Percentiles rank a stretch among this genome's conserved stretches.
These are phyloP conservation scores for Umbelopsis sp. DNA, from an alignment of 192 early-diverging fungal species.

Conservation along the genomic window DNA sequence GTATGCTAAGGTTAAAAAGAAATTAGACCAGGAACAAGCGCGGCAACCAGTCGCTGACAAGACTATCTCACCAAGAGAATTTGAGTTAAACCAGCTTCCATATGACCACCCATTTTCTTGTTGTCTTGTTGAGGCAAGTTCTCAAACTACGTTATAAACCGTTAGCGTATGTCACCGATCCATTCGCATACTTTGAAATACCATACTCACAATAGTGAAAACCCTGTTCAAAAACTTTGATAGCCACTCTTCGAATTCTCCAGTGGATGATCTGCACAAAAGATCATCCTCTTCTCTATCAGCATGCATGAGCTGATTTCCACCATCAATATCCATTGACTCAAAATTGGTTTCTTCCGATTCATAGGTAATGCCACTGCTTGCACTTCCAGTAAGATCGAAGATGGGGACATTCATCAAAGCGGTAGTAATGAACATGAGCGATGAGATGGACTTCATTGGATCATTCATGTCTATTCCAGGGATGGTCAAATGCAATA, in stretches of 20 bases:
- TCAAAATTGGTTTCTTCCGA: constrained; percentile 34
- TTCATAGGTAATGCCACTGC: not conserved
- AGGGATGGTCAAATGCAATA: constrained; percentile 81
- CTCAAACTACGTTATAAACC: constrained; percentile 54
- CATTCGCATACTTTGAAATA: no score
- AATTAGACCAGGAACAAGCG: no score
- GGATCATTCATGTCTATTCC: constrained; percentile 96
- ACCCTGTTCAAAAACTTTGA: constrained; percentile 78
- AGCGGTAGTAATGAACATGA: constrained; percentile 71
- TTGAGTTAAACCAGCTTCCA: constrained; percentile 51
- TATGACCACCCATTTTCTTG: constrained; percentile 40
- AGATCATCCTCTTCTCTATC: constrained; percentile 72
- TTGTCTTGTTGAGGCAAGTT: constrained; percentile 72
- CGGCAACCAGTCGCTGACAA: no score
- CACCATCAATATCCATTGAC: constrained; percentile 46
- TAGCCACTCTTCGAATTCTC: constrained; percentile 87
- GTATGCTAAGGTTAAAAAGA: constrained; percentile 47
- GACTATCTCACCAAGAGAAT: constrained; percentile 43
- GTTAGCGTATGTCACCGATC: not conserved
- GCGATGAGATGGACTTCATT: constrained; percentile 71
- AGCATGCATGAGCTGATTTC: constrained; percentile 39
- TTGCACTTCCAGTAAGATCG: constrained; percentile 56
- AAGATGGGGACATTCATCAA: constrained; percentile 64
- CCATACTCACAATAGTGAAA: constrained; percentile 66
- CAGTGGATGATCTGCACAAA: constrained; percentile 68